These are phyloP conservation scores for Planoprotostelium fungivorum DNA, from an alignment of 78 protist genomes.

Conservation along the genomic window DNA sequence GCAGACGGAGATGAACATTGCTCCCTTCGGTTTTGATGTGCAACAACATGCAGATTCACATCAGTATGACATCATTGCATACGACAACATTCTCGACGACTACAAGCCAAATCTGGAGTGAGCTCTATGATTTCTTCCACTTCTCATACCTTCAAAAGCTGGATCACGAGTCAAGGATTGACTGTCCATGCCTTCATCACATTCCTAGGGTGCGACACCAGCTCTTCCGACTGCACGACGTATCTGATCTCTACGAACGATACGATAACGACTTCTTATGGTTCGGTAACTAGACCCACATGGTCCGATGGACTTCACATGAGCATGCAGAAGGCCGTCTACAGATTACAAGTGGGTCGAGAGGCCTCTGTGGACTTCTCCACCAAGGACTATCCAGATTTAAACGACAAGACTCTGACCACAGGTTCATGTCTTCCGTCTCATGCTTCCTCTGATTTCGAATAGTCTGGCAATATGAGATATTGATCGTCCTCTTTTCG, in stretches of 20 bases:
- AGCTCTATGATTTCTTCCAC: not conserved
- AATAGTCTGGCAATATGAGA: not conserved
- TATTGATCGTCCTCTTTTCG: not conserved
- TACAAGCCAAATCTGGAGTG: not conserved
- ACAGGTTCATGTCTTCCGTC: not conserved
- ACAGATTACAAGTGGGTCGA: not conserved
- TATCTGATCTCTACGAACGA: not conserved
- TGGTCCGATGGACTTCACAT: not conserved
- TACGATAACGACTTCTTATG: not conserved
- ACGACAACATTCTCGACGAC: not conserved
- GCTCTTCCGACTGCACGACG: not conserved
- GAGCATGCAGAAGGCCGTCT: not conserved
- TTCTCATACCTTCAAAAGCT: no score
- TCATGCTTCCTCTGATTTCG: not conserved
- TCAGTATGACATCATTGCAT: not conserved
- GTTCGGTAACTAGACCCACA: not conserved
- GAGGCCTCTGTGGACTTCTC: not conserved
- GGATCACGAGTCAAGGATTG: not conserved
- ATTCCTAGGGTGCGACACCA: not conserved
- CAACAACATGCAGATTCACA: no score
- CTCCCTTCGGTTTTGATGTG: not conserved
- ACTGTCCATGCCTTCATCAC: not conserved
- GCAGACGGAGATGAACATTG: not conserved
- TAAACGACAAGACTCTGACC: not conserved
- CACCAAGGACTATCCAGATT: not conserved